Base-by-base conservation (phyloP, 2,329 filamentous ascomycete species). In the Fusarium sublunatum region DNA sequence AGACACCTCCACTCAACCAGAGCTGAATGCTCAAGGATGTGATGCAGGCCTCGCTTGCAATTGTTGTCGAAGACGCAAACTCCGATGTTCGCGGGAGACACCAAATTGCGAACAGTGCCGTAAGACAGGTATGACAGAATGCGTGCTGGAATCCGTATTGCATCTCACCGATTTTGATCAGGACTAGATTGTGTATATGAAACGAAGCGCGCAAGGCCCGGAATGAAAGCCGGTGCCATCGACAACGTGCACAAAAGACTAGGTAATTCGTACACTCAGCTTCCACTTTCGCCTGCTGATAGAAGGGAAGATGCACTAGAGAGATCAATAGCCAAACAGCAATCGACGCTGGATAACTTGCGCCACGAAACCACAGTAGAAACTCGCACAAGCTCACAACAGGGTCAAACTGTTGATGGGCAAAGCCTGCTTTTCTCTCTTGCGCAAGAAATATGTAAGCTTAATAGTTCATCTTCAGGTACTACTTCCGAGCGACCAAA, bases 171-270 rank as follows among this genome's bases (percentile, higher is more conserved):
- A 38, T 22, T 22, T 8, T 4, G 31, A 2, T 7, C 7, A 46
- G 25, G 12, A 4, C 35, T 22, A 35, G 54, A 59, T 10, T 61
- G 58, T 4, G 34, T 61, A 2, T 59, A 59, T 12, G 54, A 61
- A 26, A 42, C 64, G 2, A 75, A 73, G 54, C 69, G 70, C 29
- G 67, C 64, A 3, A 78, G 76, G 52, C 77, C 77, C 5, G 76
- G 76, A 3, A 70, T 79, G 52, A 77, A 77, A 56, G 61, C 68
- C 9, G 77, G 77, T 1, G 76, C 74, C 2, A 69, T 79, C 24
- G 76, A 78, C 32, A 73, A 68, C 31, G 54, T 78, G 22, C 75
- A 75, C 45, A 62, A 70, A 49, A 67, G 76, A 55, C 62, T 78
- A 22, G 71, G 35, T 55, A 48, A 43, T 22, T 12, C 9, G 6